Conservation (phyloP, 805 yeast species). For the Yarrowia hollandica region DNA sequence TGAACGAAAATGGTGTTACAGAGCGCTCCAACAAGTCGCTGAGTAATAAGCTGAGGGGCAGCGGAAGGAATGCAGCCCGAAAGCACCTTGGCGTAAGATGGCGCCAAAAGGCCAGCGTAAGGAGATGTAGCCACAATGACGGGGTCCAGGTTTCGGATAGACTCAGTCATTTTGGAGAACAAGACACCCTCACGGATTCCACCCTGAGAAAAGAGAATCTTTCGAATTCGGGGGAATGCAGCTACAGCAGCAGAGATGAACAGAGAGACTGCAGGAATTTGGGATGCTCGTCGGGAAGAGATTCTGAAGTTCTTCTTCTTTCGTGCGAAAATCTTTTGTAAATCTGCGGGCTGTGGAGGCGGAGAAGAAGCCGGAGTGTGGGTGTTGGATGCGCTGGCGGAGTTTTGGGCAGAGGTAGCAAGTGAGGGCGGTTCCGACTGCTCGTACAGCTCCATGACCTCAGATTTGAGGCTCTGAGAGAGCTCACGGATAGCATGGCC, state of each 20-base stretch:
- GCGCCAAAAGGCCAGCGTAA: conserved; percentile 65
- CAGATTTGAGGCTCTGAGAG: conserved; percentile 33
- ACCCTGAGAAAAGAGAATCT: conserved; percentile 71
- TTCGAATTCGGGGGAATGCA: conserved; percentile 58
- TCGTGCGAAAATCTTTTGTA: conserved; percentile 31
- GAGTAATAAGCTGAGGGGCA: conserved; percentile 58
- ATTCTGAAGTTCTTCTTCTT: conserved; percentile 57
- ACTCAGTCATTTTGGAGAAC: conserved; percentile 59
- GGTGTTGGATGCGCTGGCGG: conserved; percentile 40
- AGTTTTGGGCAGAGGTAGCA: conserved; percentile 20
- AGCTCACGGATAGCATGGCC: conserved; percentile 52
- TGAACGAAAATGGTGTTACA: conserved; percentile 76
- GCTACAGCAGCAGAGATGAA: conserved; percentile 63
- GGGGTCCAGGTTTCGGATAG: conserved; percentile 66
- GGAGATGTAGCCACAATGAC: conserved; percentile 66
- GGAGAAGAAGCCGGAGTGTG: conserved; percentile 33
- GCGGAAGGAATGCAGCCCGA: conserved; percentile 57
- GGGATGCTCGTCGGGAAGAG: conserved; percentile 63
- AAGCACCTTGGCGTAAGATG: conserved; percentile 55
- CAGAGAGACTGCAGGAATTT: conserved; percentile 68
- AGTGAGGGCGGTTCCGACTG: conserved; percentile 24
- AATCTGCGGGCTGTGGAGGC: conserved; percentile 27
- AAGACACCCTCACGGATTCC: conserved; percentile 77
- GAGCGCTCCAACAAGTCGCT: conserved; percentile 66
- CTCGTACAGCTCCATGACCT: conserved; percentile 40